Evolutionary conservation across 176 grass and related monocot species (phyloP), one percentile per base, ranked within the genome.

Genomic region (Phoenix roebelenii): DNA sequence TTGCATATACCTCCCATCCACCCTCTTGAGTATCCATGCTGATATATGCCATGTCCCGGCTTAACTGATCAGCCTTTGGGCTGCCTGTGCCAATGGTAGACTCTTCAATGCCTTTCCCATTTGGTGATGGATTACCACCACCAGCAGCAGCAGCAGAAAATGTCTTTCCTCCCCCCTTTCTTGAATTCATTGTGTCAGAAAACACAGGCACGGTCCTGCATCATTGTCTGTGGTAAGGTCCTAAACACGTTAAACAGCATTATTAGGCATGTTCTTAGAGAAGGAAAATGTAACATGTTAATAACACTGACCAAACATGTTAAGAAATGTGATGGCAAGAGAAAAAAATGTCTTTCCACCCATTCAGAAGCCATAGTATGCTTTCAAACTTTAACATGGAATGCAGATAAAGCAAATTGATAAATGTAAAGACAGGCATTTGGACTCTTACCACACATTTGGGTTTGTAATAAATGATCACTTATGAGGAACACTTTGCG

Each of bases 1-100:
- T 98, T 26, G 54, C 74, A 55, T 58, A 58, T 3, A 76, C 83
- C 74, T 92, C 81, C 93, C 93, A 98, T 60, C 70, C 76, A 69
- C 29, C 74, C 1, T 77, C 80, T 59, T 71, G 54, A 52, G 25
- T 17, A 50, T 76, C 72, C 32, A 82, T 54, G 15, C 44, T 55
- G 7, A 76, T n/a, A 65, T 50, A 49, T 16, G 66, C 50, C 58
- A 82, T 72, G 18, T 60, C 54, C 1, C 22, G 61, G 22, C 56
- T 76, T 16, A 76, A 24, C 57, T 61, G 52, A 56, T 59, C 48
- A 24, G 24, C 44, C 17, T 59, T 73, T 59, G 35, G 66, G 24
- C 23, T 60, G 24, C 56, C 68, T 71, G 60, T 59, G 16, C 68
- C 56, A 52, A 23, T 22, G 58, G 18, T 30, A 58, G n/a, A 56